A percentile compares a stretch with the other conserved stretches of the same genome.
Evolutionary conservation across 257 asterid genomes (phyloP).

Genomic region (Nyctanthes arbortristis): DNA sequence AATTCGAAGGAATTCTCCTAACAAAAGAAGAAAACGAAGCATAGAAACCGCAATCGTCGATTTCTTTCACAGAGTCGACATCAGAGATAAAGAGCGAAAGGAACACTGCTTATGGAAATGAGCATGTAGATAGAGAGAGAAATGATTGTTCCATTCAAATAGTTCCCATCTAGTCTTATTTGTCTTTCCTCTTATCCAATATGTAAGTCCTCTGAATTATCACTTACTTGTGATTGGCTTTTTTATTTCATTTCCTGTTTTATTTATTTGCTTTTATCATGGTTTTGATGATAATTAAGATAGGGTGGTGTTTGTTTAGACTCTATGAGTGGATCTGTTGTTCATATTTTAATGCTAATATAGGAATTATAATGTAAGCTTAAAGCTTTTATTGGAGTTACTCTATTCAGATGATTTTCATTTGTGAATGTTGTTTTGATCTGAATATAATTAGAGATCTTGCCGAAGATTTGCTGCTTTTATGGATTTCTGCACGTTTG

Average conservation of each 20-base stretch:
- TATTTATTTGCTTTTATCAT: conserved; percentile 18
- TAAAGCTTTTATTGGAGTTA: conserved; percentile 32
- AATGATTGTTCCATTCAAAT: conserved; percentile 34
- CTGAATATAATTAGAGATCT: conserved; percentile 70
- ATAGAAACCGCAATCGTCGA: conserved; percentile 43
- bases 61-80: no score
- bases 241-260: background rate
- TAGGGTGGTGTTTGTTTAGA: background rate
- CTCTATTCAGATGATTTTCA: conserved; percentile 27
- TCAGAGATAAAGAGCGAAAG: background rate
- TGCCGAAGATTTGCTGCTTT: conserved; percentile 5
- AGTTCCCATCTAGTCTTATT: conserved; percentile 42
- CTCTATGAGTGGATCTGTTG: background rate
- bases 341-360: conserved; percentile 14
- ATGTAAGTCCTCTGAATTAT: conserved; percentile 55
- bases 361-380: conserved; percentile 45
- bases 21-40: conserved; percentile 35
- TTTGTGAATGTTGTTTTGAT: conserved; percentile 48
- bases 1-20: conserved; percentile 52
- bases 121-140: conserved; percentile 42
- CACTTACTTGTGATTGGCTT: conserved; percentile 1
- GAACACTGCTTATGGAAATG: conserved; percentile 30
- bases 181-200: conserved; percentile 52
- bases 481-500: conserved; percentile 33
- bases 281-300: no score